A percentile compares a stretch with the other conserved stretches of the same genome.
Evolutionary conservation across 2,329 filamentous ascomycete species (phyloP).

Genomic region (Pseudogymnoascus sp.): DNA sequence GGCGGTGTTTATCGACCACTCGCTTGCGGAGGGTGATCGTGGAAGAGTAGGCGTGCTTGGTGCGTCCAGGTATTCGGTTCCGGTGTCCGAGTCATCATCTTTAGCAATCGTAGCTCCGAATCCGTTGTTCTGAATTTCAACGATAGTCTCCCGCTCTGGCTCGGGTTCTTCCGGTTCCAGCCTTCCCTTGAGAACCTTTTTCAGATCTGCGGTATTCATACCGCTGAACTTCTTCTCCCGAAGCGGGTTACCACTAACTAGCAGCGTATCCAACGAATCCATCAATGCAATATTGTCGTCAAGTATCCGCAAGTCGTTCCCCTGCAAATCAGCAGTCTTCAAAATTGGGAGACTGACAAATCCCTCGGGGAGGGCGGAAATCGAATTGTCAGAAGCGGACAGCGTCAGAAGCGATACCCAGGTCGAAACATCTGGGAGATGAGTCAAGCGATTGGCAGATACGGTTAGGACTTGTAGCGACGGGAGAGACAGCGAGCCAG

Average conservation of each 20-base stretch:
- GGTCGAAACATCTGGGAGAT: slow-evolving; percentile 62
- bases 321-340: slow-evolving; percentile 71
- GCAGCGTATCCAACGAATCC: slow-evolving; percentile 65
- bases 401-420: slow-evolving; percentile 70
- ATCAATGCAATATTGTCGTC: slow-evolving; percentile 72
- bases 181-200: slow-evolving; percentile 59
- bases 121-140: slow-evolving; percentile 22
- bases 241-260: slow-evolving; percentile 81
- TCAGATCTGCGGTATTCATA: slow-evolving; percentile 73
- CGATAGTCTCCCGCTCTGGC: slow-evolving; percentile 21
- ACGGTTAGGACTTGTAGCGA: slow-evolving; percentile 64
- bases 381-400: slow-evolving; percentile 71
- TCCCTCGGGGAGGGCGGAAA: slow-evolving; percentile 66
- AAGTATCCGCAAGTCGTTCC: slow-evolving; percentile 71
- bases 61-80: slow-evolving; percentile 48
- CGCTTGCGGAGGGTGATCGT: neutral
- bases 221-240: slow-evolving; percentile 78
- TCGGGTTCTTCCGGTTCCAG: slow-evolving; percentile 44
- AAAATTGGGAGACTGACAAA: slow-evolving; percentile 61
- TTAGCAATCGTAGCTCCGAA: neutral
- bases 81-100: slow-evolving; percentile 35
- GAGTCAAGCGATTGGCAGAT: slow-evolving; percentile 70
- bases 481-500: slow-evolving; percentile 42
- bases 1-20: slow-evolving; percentile 39
- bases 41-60: slow-evolving; percentile 48